Evolutionary conservation across 805 yeast genomes (phyloP).

Genomic region (Yamadazyma takamatsuzukensis): DNA sequence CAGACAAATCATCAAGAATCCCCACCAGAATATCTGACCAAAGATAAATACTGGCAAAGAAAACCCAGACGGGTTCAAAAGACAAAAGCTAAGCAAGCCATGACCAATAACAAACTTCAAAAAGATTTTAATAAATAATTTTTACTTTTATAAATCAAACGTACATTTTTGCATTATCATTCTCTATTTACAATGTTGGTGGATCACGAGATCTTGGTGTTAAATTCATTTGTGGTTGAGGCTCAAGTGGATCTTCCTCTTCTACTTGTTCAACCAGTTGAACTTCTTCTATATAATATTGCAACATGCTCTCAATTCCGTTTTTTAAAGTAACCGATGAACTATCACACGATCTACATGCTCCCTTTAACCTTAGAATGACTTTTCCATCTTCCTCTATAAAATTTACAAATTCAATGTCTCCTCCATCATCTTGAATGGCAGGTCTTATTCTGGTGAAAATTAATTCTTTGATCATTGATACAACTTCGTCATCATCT

Average conservation of each 20-base stretch:
- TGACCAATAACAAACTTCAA: too few relatives aligned
- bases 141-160: too few relatives aligned
- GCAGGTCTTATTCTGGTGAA: conserved; percentile 73
- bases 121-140: too few relatives aligned
- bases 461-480: conserved; percentile 65
- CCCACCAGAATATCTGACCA: too few relatives aligned
- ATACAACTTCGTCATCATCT: conserved; percentile 63
- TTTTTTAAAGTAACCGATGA: conserved; percentile 62
- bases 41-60: too few relatives aligned
- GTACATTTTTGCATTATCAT: conserved; percentile 3
- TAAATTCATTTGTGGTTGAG: conserved; percentile 6
- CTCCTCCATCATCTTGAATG: conserved; percentile 74
- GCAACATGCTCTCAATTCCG: conserved; percentile 70
- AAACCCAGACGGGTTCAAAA: too few relatives aligned
- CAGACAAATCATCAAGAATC: too few relatives aligned
- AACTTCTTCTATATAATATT: conserved; percentile 67
- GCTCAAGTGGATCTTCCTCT: conserved; percentile 23
- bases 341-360: conserved; percentile 70
- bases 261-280: conserved; percentile 51
- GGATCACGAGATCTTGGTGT: conserved; percentile 11
- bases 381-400: conserved; percentile 54
- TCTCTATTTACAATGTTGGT: conserved; percentile 7
- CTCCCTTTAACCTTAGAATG: conserved; percentile 58
- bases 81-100: too few relatives aligned
- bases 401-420: conserved; percentile 61